Base-by-base conservation (phyloP, 2,329 filamentous ascomycete species). In the Helicocarpus griseus region DNA sequence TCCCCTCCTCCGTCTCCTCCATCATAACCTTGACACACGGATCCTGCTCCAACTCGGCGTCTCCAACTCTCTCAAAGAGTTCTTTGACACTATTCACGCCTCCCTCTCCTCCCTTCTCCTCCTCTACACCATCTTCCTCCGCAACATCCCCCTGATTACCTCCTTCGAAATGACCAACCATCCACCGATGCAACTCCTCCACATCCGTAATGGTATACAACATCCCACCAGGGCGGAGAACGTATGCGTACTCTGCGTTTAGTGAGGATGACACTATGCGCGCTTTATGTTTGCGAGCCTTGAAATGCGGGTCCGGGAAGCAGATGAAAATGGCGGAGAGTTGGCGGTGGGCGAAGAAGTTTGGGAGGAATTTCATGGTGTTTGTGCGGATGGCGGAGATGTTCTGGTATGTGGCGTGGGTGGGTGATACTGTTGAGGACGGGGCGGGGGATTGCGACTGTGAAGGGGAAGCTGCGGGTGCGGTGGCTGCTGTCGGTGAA, bases 291-390 rank as follows among this genome's bases (percentile, higher is more conserved):
- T 98, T 98, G 56, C 91, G 81, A 11, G 88, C 82, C 72, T 98
- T 98, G 77, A 98, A 98, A 70, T 98, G 93, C 53, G 93, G 93
- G 64, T 98, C 93, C 0, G 93, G 93, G 66, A 98, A 98, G 74
- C 93, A 98, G 61, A 98, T 87, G 69, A 98, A 98, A 65, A 97
- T 87, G 65, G 94, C 94, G 56, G 78, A 80, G 13, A 98, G 80
- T 66, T 96, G 90, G 13, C 73, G 76, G 62, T 84, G 86, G 50
- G 72, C 74, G 76, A 98, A 97, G 76, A 96, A 95, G 66, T 98
- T 97, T 56, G 94, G 91, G n/a, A 98, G 76, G 69, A 97, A 98
- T 68, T 98, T 98, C 93, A 98, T 98, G 4, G 89, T 88, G 73
- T 98, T 98, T 58, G 88, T 87, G 56, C 93, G 85, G 45, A 98